These are phyloP conservation scores for Gyromitra esculenta DNA, from an alignment of 2,329 filamentous ascomycete species.

Conservation along the genomic window DNA sequence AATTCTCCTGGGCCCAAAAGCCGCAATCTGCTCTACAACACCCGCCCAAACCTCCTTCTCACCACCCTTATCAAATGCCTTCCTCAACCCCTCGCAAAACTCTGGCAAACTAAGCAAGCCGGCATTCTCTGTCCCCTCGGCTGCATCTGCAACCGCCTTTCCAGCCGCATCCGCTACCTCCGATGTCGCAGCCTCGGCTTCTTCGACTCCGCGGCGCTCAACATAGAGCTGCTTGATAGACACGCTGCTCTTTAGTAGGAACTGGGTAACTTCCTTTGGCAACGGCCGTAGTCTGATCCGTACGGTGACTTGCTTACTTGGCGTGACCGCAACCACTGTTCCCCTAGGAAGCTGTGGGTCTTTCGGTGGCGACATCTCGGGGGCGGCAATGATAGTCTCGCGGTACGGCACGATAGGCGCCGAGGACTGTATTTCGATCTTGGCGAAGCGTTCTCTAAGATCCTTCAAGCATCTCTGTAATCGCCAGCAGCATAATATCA, in stretches of 20 bases:
- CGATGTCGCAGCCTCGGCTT: slow-evolving; percentile 61
- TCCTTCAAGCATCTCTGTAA: slow-evolving; percentile 85
- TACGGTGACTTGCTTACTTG: slow-evolving; percentile 85
- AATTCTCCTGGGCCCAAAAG: slow-evolving; percentile 84
- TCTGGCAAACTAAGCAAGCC: slow-evolving; percentile 76
- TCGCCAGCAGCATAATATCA: slow-evolving; percentile 6
- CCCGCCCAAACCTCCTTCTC: slow-evolving; percentile 80
- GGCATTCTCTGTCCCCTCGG: slow-evolving; percentile 67
- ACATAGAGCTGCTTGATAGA: slow-evolving; percentile 83
- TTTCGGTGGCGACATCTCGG: slow-evolving; percentile 90
- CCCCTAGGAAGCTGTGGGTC: slow-evolving; percentile 86
- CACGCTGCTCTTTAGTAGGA: slow-evolving; percentile 80
- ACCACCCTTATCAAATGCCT: slow-evolving; percentile 74
- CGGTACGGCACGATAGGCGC: slow-evolving; percentile 95
- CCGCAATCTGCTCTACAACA: slow-evolving; percentile 80
- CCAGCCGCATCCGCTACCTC: slow-evolving; percentile 60
- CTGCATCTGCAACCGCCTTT: slow-evolving; percentile 64
- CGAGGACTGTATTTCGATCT: slow-evolving; percentile 92
- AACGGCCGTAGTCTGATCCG: slow-evolving; percentile 80
- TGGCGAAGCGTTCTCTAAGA: slow-evolving; percentile 88
- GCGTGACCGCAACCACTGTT: slow-evolving; percentile 76
- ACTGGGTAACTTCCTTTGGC: slow-evolving; percentile 80
- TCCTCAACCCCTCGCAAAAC: slow-evolving; percentile 76
- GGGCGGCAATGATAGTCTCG: slow-evolving; percentile 85
- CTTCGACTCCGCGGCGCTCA: slow-evolving; percentile 68